Conservation (phyloP, 1,139 yeast genomes). For the Sugiyamaella sp. region DNA sequence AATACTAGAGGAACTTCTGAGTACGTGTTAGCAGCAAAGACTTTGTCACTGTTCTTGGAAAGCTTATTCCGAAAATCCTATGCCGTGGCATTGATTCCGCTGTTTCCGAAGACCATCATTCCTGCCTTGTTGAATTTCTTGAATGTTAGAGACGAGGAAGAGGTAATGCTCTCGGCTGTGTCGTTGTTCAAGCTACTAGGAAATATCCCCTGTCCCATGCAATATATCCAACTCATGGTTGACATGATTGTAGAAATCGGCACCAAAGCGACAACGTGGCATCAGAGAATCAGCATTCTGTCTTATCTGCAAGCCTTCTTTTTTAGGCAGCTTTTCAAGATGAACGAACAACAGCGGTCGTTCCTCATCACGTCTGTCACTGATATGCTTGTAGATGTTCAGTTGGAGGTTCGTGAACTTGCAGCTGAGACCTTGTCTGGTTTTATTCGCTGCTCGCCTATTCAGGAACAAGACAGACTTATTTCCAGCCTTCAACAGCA, state of each 20-base stretch:
- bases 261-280: constrained; percentile 53
- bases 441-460: constrained; percentile 76
- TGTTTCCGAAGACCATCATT: constrained; percentile 52
- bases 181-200: constrained; percentile 58
- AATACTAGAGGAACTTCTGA: constrained; percentile 23
- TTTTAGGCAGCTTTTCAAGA: constrained; percentile 66
- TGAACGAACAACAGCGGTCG: constrained; percentile 54
- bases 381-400: constrained; percentile 59
- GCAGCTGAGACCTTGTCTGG: constrained; percentile 81
- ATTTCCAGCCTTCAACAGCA: constrained; percentile 41
- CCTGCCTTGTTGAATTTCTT: constrained; percentile 73
- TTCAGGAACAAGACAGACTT: constrained; percentile 51
- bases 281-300: constrained; percentile 69
- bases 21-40: constrained; percentile 45
- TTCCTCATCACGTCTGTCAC: constrained; percentile 58
- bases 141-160: constrained; percentile 76
- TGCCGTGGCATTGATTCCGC: constrained; percentile 37
- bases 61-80: constrained; percentile 30
- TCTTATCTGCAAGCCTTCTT: constrained; percentile 75
- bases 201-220: constrained; percentile 56
- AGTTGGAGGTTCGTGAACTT: constrained; percentile 74
- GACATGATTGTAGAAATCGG: constrained; percentile 54
- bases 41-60: constrained; percentile 37
- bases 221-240: constrained; percentile 52
- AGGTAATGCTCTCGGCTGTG: constrained; percentile 65